Evolutionary conservation across 495 filamentous ascomycete species (phyloP).

Genomic region (Articulospora tetracladia): DNA sequence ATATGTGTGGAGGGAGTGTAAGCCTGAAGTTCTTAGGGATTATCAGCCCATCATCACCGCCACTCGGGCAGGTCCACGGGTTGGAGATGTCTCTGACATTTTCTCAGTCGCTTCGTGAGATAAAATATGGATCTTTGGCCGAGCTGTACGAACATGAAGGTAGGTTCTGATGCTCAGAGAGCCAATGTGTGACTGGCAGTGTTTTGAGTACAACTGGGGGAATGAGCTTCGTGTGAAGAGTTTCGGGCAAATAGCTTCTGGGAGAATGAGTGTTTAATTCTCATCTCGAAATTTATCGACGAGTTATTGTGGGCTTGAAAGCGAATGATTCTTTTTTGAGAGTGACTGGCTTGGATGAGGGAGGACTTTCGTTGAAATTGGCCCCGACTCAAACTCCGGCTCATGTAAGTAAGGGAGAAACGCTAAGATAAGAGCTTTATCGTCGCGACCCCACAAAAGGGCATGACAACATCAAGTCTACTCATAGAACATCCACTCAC

Average conservation of each 20-base stretch:
- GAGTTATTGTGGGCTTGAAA: not conserved
- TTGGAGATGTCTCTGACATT: constrained; percentile 17
- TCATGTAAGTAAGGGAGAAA: not conserved
- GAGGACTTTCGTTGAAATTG: too few species aligned
- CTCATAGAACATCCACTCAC: not conserved
- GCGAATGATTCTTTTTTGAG: too few species aligned
- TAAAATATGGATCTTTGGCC: not conserved
- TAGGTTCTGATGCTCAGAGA: constrained; percentile 18
- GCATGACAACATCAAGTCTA: constrained; percentile 1
- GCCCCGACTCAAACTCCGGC: not conserved
- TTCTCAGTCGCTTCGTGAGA: constrained; percentile 29
- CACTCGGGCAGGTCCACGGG: constrained; percentile 42
- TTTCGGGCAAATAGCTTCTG: too few species aligned
- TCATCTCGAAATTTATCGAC: not conserved
- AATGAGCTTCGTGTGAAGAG: constrained; percentile 9
- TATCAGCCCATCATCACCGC: constrained; percentile 16
- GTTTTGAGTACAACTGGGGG: constrained; percentile 11
- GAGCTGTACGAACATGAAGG: not conserved
- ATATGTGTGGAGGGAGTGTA: constrained; percentile 31
- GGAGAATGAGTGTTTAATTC: too few species aligned
- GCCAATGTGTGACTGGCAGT: constrained; percentile 18
- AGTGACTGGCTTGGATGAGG: too few species aligned
- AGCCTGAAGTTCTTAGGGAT: constrained; percentile 42
- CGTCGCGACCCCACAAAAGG: not conserved
- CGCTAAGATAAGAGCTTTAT: constrained; percentile 8